Base-by-base conservation (phyloP, 202 grass and related monocot genomes). In the Cymbopogon flexuosus region DNA sequence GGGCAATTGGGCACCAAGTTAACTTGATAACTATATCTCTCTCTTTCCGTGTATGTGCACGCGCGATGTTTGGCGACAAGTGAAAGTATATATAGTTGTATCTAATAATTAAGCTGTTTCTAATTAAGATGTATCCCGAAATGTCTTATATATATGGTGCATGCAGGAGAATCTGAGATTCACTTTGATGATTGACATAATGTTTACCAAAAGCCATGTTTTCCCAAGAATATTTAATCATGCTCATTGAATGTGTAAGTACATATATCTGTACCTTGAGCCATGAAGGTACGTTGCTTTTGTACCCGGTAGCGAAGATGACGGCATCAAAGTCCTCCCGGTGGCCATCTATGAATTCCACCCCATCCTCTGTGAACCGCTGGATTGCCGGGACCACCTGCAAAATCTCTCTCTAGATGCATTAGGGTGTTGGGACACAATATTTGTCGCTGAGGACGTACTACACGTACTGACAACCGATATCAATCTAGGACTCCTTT, bases 231-330 rank as follows among this genome's bases (percentile, higher is more conserved):
- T 35, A 4, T 3, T 11, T 2, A 2, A 62, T 35, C 18, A 66
- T 16, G 18, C 2, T 4, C n/a, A 58, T 58, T 74, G 5, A 74
- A 58, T 58, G 4, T 57, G 51, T 74, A 57, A 57, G 34, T 72
- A 63, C 6, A 54, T 72, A 45, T 36, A 8, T 34, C 3, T 21
- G 52, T 62, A 97, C 94, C 94, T 97, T 92, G 77, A 97, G 89
- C 94, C 91, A 97, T 62, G 87, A 92, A 65, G 89, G 78, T 22
- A 97, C 94, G 79, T 94, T 94, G 84, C 94, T 97, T 79, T 68
- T 91, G 81, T 97, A 97, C 11, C 94, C 94, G n/a, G 94, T 97
- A 16, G 94, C 94, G 24, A 97, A 88, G 67, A 97, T 87, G 85
- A 94, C 70, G 11, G 87, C 83, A 39, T 92, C 73, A 3, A 94